Conservation (phyloP, 768 basidiomycete species). For the Mycena galopus region DNA sequence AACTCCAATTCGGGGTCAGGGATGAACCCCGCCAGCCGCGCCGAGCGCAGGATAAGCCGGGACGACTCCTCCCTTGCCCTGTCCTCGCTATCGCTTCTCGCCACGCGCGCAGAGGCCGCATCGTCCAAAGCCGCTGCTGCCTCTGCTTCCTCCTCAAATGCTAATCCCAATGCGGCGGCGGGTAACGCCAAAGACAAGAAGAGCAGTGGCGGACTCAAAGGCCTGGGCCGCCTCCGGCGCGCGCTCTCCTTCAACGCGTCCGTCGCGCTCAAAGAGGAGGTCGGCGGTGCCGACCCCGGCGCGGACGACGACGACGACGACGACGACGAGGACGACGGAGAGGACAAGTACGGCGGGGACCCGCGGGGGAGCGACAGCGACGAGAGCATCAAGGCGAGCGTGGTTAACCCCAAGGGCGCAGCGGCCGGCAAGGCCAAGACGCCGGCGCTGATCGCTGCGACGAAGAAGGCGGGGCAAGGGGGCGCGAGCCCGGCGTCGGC, state of each 20-base stretch:
- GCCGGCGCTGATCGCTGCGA: slow-evolving; percentile 45
- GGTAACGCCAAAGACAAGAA: slow-evolving; percentile 42
- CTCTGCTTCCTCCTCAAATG: background rate
- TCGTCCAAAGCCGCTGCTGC: background rate
- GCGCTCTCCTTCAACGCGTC: slow-evolving; percentile 77
- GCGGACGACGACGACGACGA: slow-evolving; percentile 45
- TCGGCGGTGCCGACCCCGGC: no score
- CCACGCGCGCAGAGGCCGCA: slow-evolving; percentile 26
- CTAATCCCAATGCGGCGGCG: slow-evolving; percentile 41
- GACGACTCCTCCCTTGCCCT: slow-evolving; percentile 46
- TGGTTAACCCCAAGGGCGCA: slow-evolving; percentile 34
- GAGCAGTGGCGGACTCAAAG: slow-evolving; percentile 74
- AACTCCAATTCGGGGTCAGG: slow-evolving; percentile 7
- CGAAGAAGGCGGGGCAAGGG: background rate
- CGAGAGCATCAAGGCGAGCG: slow-evolving; percentile 50
- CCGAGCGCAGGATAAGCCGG: slow-evolving; percentile 65
- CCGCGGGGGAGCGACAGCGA: slow-evolving; percentile 21
- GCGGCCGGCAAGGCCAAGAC: slow-evolving; percentile 51
- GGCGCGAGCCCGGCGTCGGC: slow-evolving; percentile 24
- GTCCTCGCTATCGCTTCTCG: slow-evolving; percentile 33
- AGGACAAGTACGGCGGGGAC: background rate
- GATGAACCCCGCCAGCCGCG: slow-evolving; percentile 48
- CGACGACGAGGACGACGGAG: slow-evolving; percentile 4
- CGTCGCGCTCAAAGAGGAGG: slow-evolving; percentile 70
- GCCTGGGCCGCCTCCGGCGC: slow-evolving; percentile 69